phyloP scores from a whole-genome alignment of 495 filamentous ascomycete species.

The Physcia stellaris region DNA sequence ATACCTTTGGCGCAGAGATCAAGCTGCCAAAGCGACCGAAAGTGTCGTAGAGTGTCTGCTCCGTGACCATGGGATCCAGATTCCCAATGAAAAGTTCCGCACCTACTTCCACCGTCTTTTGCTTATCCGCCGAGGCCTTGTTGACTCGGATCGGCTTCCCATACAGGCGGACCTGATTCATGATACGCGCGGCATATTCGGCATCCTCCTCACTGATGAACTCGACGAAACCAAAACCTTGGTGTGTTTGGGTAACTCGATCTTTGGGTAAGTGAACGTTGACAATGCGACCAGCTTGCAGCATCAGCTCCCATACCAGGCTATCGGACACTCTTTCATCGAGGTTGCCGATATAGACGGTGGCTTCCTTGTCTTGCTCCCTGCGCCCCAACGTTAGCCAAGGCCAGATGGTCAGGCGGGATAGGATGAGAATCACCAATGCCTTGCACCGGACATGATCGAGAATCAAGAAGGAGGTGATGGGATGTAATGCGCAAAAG shows the following conservation, averaged over 20 bases:
- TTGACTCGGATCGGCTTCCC: conserved; percentile 96
- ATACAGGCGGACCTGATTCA: conserved; percentile 89
- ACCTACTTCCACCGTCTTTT: conserved; percentile 89
- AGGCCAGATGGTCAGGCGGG: conserved; percentile 5
- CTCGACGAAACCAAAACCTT: conserved; percentile 98
- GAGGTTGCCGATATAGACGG: conserved; percentile 95
- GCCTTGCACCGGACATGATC: conserved; percentile 58
- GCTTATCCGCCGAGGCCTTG: conserved; percentile 92
- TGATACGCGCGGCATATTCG: conserved; percentile 90
- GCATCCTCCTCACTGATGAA: conserved; percentile 93
- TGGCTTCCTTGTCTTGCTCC: conserved; percentile 99
- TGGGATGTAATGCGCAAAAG: too few species aligned
- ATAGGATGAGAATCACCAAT: conserved; percentile 46
- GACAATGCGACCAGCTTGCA: conserved; percentile 88
- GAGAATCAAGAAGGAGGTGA: background rate
- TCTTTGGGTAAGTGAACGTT: conserved; percentile 98
- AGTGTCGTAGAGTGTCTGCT: conserved; percentile 94
- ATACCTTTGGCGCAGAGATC: conserved; percentile 65
- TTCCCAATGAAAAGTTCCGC: conserved; percentile 97
- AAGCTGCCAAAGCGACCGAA: conserved; percentile 88
- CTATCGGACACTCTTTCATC: conserved; percentile 89
- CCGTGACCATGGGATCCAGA: conserved; percentile 85
- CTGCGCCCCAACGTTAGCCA: conserved; percentile 37
- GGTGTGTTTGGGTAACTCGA: conserved; percentile 87
- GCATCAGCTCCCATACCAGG: conserved; percentile 93